These are phyloP conservation scores for Mortierella sp. DNA, from an alignment of 371 early-diverging fungal species.

Conservation along the genomic window DNA sequence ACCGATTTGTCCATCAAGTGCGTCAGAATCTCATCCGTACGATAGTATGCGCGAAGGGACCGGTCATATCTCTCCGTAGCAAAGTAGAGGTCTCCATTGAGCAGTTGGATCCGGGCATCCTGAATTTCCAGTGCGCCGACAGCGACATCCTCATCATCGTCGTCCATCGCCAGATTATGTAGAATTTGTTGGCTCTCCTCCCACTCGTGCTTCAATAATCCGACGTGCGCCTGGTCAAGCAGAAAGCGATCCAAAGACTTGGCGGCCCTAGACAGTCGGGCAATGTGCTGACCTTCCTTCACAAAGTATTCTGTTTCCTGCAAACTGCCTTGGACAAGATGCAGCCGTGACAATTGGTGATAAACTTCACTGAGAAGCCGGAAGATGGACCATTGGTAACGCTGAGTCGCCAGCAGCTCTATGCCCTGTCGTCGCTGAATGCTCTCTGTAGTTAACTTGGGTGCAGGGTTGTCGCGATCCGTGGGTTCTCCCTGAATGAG, in stretches of 20 bases:
- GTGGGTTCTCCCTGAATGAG: conserved; percentile 3
- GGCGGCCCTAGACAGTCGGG: conserved; percentile 65
- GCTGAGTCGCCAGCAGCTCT: conserved; percentile 33
- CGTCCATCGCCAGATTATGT: conserved; percentile 32
- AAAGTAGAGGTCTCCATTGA: conserved; percentile 63
- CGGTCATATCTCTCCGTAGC: conserved; percentile 57
- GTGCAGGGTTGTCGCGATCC: not conserved
- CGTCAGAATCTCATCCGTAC: conserved; percentile 63
- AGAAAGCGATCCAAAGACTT: conserved; percentile 62
- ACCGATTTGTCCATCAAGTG: conserved; percentile 63
- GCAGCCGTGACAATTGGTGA: conserved; percentile 67
- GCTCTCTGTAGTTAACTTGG: conserved; percentile 11
- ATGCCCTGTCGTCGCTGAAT: conserved; percentile 35
- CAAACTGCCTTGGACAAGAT: conserved; percentile 75
- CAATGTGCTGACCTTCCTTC: conserved; percentile 69
- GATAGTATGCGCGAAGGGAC: conserved; percentile 62
- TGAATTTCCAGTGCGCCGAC: conserved; percentile 38
- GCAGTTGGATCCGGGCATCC: conserved; percentile 55
- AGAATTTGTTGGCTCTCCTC: conserved; percentile 60
- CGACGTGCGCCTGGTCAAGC: conserved; percentile 67
- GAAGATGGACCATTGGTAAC: conserved; percentile 48
- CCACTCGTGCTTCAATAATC: conserved; percentile 64
- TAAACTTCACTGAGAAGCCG: conserved; percentile 63
- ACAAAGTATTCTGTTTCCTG: conserved; percentile 80
- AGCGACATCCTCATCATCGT: conserved; percentile 17